These are phyloP conservation scores for Colletotrichum euphorbiae DNA, from an alignment of 2,329 filamentous ascomycete species.

Conservation along the genomic window DNA sequence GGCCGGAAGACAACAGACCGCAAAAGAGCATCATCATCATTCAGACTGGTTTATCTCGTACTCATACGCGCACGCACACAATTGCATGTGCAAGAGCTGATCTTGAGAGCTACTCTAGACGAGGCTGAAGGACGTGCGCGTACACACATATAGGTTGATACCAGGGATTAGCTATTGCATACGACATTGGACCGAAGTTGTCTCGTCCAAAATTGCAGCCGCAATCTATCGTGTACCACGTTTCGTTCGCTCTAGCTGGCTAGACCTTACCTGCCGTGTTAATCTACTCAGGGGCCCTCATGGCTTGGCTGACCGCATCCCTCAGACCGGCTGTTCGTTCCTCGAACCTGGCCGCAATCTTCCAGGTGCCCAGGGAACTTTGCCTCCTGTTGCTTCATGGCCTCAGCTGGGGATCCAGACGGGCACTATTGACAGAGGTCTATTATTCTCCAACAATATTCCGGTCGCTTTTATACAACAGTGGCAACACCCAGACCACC, in stretches of 20 bases:
- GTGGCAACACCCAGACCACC: not conserved
- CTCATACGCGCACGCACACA: conserved; percentile 8
- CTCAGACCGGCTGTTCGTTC: not conserved
- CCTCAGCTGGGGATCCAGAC: conserved; percentile 2
- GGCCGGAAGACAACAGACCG: conserved; percentile 13
- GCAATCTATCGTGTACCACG: not conserved
- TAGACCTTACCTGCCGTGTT: not conserved
- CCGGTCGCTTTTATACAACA: not conserved
- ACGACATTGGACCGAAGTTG: not conserved
- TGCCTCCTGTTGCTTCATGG: not conserved
- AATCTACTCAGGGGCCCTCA: not conserved
- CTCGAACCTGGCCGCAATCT: not conserved
- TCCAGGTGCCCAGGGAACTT: not conserved
- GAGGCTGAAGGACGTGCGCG: conserved; percentile 9
- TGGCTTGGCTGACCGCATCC: not conserved
- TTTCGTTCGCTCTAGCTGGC: not conserved
- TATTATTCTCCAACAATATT: not conserved
- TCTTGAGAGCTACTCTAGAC: conserved; percentile 4
- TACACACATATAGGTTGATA: conserved; percentile 33
- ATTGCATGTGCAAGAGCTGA: not conserved
- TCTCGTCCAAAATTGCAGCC: not conserved
- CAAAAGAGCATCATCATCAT: not conserved
- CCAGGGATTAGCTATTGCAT: conserved; percentile 7
- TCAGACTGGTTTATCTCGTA: conserved; percentile 5
- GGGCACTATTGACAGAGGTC: not conserved